These are phyloP conservation scores for Tetrapyrgos nigripes DNA, from an alignment of 1,284 basidiomycete genomes.

Conservation along the genomic window DNA sequence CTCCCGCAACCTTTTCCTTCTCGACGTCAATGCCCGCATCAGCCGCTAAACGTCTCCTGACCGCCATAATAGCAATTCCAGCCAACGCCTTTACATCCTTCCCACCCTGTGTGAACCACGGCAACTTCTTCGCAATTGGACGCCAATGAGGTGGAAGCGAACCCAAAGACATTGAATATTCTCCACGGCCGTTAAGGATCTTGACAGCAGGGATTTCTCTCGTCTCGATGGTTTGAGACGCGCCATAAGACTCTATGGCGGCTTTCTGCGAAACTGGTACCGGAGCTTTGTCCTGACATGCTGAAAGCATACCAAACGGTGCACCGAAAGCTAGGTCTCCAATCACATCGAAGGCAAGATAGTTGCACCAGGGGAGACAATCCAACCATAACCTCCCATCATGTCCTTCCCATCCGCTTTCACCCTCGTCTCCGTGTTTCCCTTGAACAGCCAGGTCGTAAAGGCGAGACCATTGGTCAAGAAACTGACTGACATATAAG, in stretches of 20 bases:
- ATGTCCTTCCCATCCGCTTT: slow-evolving; percentile 68
- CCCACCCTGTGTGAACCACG: slow-evolving; percentile 19
- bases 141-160: slow-evolving; percentile 77
- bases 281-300: slow-evolving; percentile 76
- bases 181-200: slow-evolving; percentile 90
- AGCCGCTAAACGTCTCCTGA: slow-evolving; percentile 16
- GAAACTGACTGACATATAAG: slow-evolving; percentile 63
- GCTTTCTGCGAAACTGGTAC: slow-evolving; percentile 50
- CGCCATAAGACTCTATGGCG: slow-evolving; percentile 64
- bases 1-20: neutral
- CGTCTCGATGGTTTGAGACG: slow-evolving; percentile 44
- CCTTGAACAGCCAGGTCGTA: slow-evolving; percentile 62
- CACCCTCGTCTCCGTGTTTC: slow-evolving; percentile 63
- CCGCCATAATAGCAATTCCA: slow-evolving; percentile 24
- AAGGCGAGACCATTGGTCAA: slow-evolving; percentile 86
- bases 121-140: slow-evolving; percentile 45
- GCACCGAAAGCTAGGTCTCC: slow-evolving; percentile 86
- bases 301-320: slow-evolving; percentile 89
- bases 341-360: slow-evolving; percentile 90
- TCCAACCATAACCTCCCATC: slow-evolving; percentile 76
- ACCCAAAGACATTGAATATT: slow-evolving; percentile 87
- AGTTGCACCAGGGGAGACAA: slow-evolving; percentile 62
- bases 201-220: slow-evolving; percentile 80
- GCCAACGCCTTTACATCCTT: slow-evolving; percentile 18
- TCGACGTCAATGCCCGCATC: slow-evolving; percentile 1